These are phyloP conservation scores for Agarophyton chilense DNA, from an alignment of 23 red algal genomes.

Conservation along the genomic window DNA sequence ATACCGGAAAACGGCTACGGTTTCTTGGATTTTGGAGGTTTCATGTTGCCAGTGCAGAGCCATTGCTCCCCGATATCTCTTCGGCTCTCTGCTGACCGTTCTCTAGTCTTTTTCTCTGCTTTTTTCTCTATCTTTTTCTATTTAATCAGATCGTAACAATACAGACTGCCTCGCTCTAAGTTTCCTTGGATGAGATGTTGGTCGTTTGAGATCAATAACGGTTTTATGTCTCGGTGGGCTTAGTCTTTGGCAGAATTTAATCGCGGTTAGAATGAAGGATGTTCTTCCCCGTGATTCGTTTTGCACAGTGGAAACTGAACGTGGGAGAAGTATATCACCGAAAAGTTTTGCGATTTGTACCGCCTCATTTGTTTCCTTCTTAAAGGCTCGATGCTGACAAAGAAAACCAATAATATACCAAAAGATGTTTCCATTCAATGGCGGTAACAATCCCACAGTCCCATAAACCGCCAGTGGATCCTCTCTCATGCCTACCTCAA, in stretches of 20 bases:
- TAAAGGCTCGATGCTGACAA: not conserved
- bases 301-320: not conserved
- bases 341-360: conserved; percentile 35
- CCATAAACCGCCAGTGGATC: conserved; percentile 17
- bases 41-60: too few relatives aligned
- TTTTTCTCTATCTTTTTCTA: too few relatives aligned
- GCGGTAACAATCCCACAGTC: conserved; percentile 26
- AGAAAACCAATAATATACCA: conserved; percentile 63
- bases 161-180: conserved; percentile 11
- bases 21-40: too few relatives aligned
- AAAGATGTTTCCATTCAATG: conserved; percentile 60
- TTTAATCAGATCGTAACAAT: conserved; percentile 15
- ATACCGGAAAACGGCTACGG: too few relatives aligned
- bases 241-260: not conserved
- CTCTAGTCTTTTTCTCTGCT: too few relatives aligned
- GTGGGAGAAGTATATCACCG: conserved; percentile 35
- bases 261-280: conserved; percentile 42
- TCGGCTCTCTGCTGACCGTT: too few relatives aligned
- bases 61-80: too few relatives aligned
- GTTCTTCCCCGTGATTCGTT: conserved; percentile 22
- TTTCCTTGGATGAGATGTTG: conserved; percentile 36
- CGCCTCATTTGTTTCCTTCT: conserved; percentile 18
- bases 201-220: conserved; percentile 38
- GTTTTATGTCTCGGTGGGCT: conserved; percentile 6
- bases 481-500: conserved; percentile 38